Base-by-base conservation (phyloP, 2,329 filamentous ascomycete genomes). In the Parafenestella ontariensis region DNA sequence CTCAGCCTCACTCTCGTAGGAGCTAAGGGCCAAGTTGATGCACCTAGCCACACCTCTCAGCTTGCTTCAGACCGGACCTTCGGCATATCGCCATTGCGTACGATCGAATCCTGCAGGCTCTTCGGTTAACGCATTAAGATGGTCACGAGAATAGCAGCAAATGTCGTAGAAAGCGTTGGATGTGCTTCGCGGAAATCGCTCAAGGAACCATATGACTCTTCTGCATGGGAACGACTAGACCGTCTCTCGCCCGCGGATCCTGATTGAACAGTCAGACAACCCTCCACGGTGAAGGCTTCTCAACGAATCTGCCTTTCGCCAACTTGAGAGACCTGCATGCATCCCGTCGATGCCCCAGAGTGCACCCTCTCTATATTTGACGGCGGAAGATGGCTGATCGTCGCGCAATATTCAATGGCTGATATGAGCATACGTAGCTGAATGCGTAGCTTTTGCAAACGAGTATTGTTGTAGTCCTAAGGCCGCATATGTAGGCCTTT, bases 21-120 rank as follows among this genome's bases (percentile, higher is more conserved):
- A 62, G 53, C 62, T 67, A 66, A 40, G 9, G 34, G 53, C 52
- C 53, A 54, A 58, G 42, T 57, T 43, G 47, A 61, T 58, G 64
- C 65, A 68, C 70, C 50, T 65, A 71, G 69, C 67, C 68, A 71
- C 68, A 64, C 57, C 62, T 59, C 59, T 59, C 59, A 71, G 68
- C 70, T 69, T 53, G 52, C 47, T 55, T 49, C 54, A 33, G 54
- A 66, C 70, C 31, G 69, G 70, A 41, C 62, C 42, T 21, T 40
- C 45, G 48, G 47, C 49, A 61, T 50, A 40, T 52, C 54, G 39
- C 40, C 21, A 54, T 49, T 54, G 42, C 58, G 54, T 43, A 48
- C 57, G 37, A 54, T 48, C 46, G 44, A 57, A 59, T 61, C 61
- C 50, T 67, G 54, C 56, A 59, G 49, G 54, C 31, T 46, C 46